phyloP scores from a whole-genome alignment of 176 grass and related monocot genomes.

The bread wheat (Triticum aestivum) region IWGSC_CS_RefSeq_v2.1 NC_057810.1:216924011-216924510 shows the following conservation, averaged over 20 bases:
- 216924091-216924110: constrained; percentile 26
- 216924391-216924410: background rate
- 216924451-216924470: background rate
- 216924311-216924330: background rate
- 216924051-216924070: constrained; percentile 23
- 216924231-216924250: background rate
- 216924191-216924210: background rate
- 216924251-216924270: background rate
- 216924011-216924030: background rate
- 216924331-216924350: background rate
- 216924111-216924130: constrained; percentile 20
- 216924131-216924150: constrained; percentile 25
- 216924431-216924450: background rate
- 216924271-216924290: background rate
- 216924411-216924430: background rate
- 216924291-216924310: background rate
- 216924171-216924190: background rate
- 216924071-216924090: constrained; percentile 22
- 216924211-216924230: background rate
- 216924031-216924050: background rate
- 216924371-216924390: background rate
- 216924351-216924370: background rate
- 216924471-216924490: background rate
- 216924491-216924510: background rate
- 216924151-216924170: constrained; percentile 8